A percentile compares a stretch with the other conserved stretches of the same genome.
These are phyloP conservation scores for Pyrenochaeta sp. DNA, from an alignment of 2,329 filamentous ascomycete genomes.

Conservation along the genomic window DNA sequence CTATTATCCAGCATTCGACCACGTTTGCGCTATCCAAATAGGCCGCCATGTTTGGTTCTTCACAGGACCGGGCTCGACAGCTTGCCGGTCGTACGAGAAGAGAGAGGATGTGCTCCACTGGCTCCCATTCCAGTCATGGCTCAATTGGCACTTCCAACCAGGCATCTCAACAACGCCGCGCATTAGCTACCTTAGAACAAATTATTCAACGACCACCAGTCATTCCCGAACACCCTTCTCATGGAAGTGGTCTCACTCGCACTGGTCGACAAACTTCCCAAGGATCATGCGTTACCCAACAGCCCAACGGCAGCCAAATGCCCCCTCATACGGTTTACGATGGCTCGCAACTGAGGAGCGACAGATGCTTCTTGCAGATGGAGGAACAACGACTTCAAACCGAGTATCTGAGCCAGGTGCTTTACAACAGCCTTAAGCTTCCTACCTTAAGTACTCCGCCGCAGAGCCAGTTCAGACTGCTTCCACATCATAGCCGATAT, in stretches of 20 bases:
- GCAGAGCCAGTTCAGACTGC: constrained; percentile 6
- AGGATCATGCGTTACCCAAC: background rate
- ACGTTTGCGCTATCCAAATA: constrained; percentile 8
- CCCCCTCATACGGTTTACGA: background rate
- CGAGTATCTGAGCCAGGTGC: constrained; percentile 35
- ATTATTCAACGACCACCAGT: background rate
- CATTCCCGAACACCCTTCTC: background rate
- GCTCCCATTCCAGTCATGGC: constrained; percentile 24
- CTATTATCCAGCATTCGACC: constrained; percentile 8
- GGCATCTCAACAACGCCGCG: constrained; percentile 9
- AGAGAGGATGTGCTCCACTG: constrained; percentile 32
- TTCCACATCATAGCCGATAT: constrained; percentile 8
- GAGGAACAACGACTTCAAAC: constrained; percentile 33
- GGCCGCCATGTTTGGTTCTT: constrained; percentile 42
- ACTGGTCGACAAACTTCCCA: background rate
- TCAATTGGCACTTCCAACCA: constrained; percentile 25
- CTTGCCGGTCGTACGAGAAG: constrained; percentile 44
- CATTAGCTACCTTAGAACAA: background rate
- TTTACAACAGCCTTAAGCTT: constrained; percentile 25
- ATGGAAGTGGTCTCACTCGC: background rate
- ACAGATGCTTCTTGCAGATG: background rate
- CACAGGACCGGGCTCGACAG: constrained; percentile 46
- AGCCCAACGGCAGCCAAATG: background rate
- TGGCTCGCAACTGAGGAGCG: constrained; percentile 8
- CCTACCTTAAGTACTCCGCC: background rate